Evolutionary conservation across 2,329 filamentous ascomycete species (phyloP).

Genomic region (Botryosphaeria agaves): DNA sequence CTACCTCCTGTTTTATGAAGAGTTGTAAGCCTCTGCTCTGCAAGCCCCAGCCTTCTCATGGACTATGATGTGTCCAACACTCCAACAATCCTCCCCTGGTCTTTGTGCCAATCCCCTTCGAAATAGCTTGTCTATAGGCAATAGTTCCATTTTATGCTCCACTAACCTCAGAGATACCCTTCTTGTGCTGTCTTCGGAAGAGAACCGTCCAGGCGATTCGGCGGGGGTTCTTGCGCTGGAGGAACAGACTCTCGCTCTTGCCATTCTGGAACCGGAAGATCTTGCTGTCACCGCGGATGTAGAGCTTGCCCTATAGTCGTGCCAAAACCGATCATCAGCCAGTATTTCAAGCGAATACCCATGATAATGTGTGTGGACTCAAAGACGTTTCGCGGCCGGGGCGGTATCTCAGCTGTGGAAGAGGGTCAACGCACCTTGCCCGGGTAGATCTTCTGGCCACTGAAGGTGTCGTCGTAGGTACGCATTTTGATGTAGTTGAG

Average conservation of each 20-base stretch:
- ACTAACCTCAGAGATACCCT: conserved; percentile 99
- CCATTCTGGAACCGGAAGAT: conserved; percentile 99
- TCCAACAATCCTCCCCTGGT: no score
- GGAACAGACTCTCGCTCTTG: conserved; percentile 99
- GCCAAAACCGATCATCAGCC: conserved; percentile 5
- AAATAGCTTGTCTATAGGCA: no score
- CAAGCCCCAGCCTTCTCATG: no score
- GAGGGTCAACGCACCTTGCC: conserved; percentile 45
- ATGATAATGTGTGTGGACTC: no score
- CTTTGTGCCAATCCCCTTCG: no score
- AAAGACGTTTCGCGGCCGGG: no score
- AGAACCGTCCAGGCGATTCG: conserved; percentile 98
- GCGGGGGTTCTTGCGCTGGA: conserved; percentile 99
- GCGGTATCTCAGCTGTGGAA: no score
- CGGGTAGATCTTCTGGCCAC: conserved; percentile 63
- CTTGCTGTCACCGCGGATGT: conserved; percentile 99
- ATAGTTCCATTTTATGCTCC: no score
- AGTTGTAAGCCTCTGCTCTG: conserved; percentile 7
- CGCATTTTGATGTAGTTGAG: conserved; percentile 42
- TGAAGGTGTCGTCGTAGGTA: conserved; percentile 67
- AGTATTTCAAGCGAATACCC: no score
- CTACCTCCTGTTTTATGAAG: conserved; percentile 60
- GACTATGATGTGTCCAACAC: no score
- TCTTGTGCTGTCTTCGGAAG: conserved; percentile 97
- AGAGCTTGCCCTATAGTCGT: conserved; percentile 80